Conservation (phyloP, 768 basidiomycete genomes). For the Obba rivulosa region DNA sequence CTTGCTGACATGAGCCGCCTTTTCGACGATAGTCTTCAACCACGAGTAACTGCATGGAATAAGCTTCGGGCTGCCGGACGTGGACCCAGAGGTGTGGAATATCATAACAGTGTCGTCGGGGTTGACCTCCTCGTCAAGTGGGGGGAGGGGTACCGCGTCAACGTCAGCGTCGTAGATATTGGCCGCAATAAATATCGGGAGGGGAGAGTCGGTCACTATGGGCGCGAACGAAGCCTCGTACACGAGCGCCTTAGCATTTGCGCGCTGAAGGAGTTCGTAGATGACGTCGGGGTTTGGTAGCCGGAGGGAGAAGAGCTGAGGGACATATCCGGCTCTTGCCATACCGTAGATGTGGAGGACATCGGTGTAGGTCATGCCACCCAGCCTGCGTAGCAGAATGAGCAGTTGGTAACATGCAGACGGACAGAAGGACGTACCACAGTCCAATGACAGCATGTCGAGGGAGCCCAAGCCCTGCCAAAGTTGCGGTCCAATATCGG, state of each 20-base stretch:
- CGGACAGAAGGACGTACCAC: conserved; percentile 42
- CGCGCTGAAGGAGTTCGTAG: conserved; percentile 56
- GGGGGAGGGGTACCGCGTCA: conserved; percentile 36
- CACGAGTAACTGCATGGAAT: conserved; percentile 67
- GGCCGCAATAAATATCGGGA: conserved; percentile 45
- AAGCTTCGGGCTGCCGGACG: conserved; percentile 79
- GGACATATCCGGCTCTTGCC: conserved; percentile 66
- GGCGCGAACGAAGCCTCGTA: conserved; percentile 52
- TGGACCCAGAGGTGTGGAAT: conserved; percentile 80
- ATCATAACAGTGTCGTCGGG: conserved; percentile 51
- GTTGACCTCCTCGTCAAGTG: conserved; percentile 28
- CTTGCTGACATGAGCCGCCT: conserved; percentile 47
- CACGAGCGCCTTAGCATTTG: conserved; percentile 56
- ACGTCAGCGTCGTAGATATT: conserved; percentile 32
- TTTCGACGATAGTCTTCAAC: conserved; percentile 56
- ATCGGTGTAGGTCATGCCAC: conserved; percentile 64
- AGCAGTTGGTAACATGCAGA: background rate
- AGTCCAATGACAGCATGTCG: conserved; percentile 56
- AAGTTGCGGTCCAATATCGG: conserved; percentile 47
- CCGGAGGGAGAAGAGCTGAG: conserved; percentile 69
- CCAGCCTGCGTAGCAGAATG: conserved; percentile 41
- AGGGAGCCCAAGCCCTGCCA: conserved; percentile 39
- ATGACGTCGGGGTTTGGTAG: conserved; percentile 65
- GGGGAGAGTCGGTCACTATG: conserved; percentile 38
- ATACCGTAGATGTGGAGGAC: conserved; percentile 68